Percentiles rank a stretch among this genome's conserved stretches.
phyloP scores from a whole-genome alignment of 176 grass and related monocot species.

The Thinopyrum elongatum region DNA sequence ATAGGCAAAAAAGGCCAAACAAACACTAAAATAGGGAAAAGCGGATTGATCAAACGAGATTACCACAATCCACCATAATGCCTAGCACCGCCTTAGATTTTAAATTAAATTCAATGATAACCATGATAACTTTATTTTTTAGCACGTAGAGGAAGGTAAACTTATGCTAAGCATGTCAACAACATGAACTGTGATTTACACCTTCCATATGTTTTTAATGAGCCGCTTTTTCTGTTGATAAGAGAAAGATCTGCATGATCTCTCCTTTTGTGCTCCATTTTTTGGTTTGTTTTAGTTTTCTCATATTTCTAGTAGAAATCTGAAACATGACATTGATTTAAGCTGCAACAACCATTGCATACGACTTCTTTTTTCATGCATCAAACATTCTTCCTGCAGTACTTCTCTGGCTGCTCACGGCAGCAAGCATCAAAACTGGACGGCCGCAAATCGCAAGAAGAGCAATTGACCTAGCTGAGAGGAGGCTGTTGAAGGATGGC shows the following conservation, averaged over 20 bases:
- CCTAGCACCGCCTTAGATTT: background rate
- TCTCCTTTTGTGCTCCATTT: background rate
- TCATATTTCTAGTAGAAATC: slow-evolving; percentile 7
- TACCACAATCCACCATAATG: background rate
- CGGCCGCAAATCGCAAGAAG: slow-evolving; percentile 74
- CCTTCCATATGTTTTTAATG: background rate
- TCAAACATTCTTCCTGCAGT: slow-evolving; percentile 42
- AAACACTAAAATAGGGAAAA: background rate
- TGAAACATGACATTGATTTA: background rate
- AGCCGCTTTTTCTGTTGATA: background rate
- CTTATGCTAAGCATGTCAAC: background rate
- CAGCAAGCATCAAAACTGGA: slow-evolving; percentile 85
- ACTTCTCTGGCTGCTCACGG: slow-evolving; percentile 88
- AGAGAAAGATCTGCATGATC: background rate
- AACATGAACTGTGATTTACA: background rate
- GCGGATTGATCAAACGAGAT: background rate
- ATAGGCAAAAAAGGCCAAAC: too few species aligned
- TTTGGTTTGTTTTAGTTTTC: background rate
- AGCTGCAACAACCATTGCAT: background rate
- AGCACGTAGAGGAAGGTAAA: background rate
- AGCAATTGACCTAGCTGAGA: slow-evolving; percentile 72
- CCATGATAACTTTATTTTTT: background rate
- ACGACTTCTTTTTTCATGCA: background rate
- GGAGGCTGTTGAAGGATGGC: slow-evolving; percentile 70
- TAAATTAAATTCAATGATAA: background rate